Percentiles rank a stretch among this genome's conserved stretches.
Evolutionary conservation across 202 grass and related monocot genomes (phyloP).

Genomic region (Eragrostis tef): DNA sequence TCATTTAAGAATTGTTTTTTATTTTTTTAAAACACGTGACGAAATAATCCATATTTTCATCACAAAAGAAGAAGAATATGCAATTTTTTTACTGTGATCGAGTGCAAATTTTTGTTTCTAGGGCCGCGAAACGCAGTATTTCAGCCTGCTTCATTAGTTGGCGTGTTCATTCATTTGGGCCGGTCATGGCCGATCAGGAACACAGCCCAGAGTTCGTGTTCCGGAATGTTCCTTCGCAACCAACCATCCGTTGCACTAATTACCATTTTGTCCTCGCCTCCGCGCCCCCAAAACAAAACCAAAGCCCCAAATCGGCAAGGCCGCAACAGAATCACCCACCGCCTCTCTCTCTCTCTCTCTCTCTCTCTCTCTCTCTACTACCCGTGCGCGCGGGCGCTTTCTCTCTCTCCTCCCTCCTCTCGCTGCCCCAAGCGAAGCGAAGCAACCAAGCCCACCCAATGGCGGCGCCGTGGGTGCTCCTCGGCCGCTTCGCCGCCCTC

Average conservation of each 20-base stretch:
- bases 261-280: no score
- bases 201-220: neutral
- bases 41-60: no score
- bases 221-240: neutral
- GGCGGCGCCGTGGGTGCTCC: conserved; percentile 10
- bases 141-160: neutral
- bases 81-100: no score
- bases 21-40: no score
- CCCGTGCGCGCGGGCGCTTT: neutral
- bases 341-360: neutral
- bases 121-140: no score
- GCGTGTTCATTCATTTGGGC: neutral
- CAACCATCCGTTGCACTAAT: neutral
- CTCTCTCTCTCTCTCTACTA: neutral
- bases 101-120: no score
- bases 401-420: neutral
- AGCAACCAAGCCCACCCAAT: neutral
- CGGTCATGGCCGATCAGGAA: neutral
- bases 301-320: neutral
- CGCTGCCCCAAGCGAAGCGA: neutral
- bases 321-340: neutral
- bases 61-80: no score
- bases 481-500: neutral
- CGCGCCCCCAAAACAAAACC: neutral
- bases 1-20: no score